Evolutionary conservation across 2,329 filamentous ascomycete species (phyloP), one percentile per base, ranked within the genome.

Genomic region (Fusarium annulatum): DNA sequence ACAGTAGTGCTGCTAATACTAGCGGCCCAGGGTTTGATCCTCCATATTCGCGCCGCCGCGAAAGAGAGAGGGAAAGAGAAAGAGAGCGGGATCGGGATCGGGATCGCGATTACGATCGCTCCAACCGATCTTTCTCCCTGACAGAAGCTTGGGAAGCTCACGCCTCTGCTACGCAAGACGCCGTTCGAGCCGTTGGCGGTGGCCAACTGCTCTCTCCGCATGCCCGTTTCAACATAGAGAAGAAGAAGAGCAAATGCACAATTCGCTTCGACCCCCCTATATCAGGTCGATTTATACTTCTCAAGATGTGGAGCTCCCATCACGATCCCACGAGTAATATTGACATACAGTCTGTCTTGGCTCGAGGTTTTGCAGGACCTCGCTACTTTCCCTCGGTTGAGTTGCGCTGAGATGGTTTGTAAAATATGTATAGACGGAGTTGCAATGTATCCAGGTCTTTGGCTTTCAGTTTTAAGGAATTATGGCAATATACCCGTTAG

Each of bases 241-340:
- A 91, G 80, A 89, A 92, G 76, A 95, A 94, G 84, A 94, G 90
- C 84, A 94, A 92, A 82, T 96, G 96, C 76, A 95, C 92, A 19
- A 93, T 98, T 77, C 92, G 90, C 66, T 98, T 98, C 76, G 90
- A 95, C 76, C 93, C 94, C 64, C 92, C 93, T 0, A 89, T 96
- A 67, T 94, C 93, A 16, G 94, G 93, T 9, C 89, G 94, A 64
- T 97, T 93, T 80, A 92, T 98, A 59, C 83, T 98, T 46, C 86
- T 98, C 72, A 98, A 98, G 85, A 90, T 98, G 81, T 98, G 94
- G 93, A 95, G 92, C 77, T 93, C 93, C 4, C 89, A 90, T 67
- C 88, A 90, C 33, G 90, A 91, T 53, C 86, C 89, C 8, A 77
- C 80, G 9, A 85, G 85, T 66, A 97, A 97, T 77, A 97, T 98